Evolutionary conservation across 345 rosid genomes (phyloP), one percentile per base, ranked within the genome.

Genomic region (Nasturtium officinale): DNA sequence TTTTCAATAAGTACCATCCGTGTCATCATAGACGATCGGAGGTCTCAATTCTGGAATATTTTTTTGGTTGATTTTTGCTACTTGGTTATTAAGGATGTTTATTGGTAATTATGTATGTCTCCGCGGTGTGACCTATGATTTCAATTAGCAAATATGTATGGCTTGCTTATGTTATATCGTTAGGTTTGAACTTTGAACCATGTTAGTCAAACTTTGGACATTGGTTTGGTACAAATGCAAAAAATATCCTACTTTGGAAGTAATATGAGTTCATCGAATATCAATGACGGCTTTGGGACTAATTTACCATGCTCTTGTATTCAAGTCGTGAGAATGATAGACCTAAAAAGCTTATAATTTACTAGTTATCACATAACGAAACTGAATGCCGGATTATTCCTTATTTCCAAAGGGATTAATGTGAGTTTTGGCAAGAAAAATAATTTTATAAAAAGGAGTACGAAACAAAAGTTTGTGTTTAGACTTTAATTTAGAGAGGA

Each of bases 1-100:
- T 26, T 61, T 35, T 35, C 53, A 69, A 69, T 76, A 76, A 2
- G 57, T 45, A 25, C 33, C 26, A 69, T 54, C 69, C n/a, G 32
- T 55, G 32, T 55, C 37, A 45, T 9, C 40, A 61, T 45, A 45
- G 26, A 61, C 28, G 43, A 33, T 75, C 29, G 69, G 23, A 69
- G 9, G 16, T 45, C 61, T 66, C 16, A 7, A 3, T 35, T 54
- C 26, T 47, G 50, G 43, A 48, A 23, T 23, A 1, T 25, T 50
- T 45, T 20, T 56, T 46, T 40, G 29, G 29, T 65, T 72, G 30
- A 17, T 9, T 56, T 56, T 18, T 56, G 59, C 35, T 74, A 11
- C 33, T 60, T 69, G 38, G 51, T 38, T 66, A n/a, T 29, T 5
- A 58, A 57, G 15, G 40, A 42, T n/a, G 25, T 56, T 52, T 45